Conservation (phyloP, 208 protist species). For the Trypanosoma cruzi region DNA sequence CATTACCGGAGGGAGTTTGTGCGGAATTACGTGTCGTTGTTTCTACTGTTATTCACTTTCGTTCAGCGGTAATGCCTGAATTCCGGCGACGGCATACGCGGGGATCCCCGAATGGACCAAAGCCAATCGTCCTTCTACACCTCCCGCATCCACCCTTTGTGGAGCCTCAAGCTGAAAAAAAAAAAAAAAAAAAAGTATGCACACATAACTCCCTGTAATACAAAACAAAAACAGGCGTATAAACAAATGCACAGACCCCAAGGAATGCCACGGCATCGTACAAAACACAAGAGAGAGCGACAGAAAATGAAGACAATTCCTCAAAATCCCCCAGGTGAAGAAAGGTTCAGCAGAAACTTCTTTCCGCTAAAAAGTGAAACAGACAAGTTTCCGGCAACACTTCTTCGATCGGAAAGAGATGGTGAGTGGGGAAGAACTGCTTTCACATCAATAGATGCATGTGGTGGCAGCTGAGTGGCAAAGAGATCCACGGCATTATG, state of each 20-base stretch:
- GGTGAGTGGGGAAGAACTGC: not conserved
- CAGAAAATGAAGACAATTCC: not conserved
- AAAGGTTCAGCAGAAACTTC: slow-evolving; percentile 4
- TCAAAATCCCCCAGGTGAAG: not conserved
- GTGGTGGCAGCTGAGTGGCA: not conserved
- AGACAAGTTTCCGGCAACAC: slow-evolving; percentile 18
- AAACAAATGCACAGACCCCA: not conserved
- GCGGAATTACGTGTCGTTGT: no score
- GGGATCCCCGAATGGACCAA: no score
- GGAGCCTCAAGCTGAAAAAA: no score
- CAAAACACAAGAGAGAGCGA: not conserved
- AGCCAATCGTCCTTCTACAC: no score
- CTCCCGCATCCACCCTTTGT: no score
- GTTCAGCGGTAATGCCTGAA: no score
- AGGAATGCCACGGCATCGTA: not conserved
- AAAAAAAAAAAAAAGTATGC: no score
- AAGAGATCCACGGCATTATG: slow-evolving; percentile 17
- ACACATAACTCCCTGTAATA: no score
- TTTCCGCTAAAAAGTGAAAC: slow-evolving; percentile 25
- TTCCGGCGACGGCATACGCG: no score
- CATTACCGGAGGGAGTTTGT: no score
- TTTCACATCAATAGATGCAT: slow-evolving; percentile 5
- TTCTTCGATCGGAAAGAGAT: slow-evolving; percentile 8
- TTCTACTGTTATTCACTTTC: no score
- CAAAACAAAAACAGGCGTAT: not conserved